Base-by-base conservation (phyloP, 2,329 filamentous ascomycete species). In the Endoconidiophora polonica region DNA sequence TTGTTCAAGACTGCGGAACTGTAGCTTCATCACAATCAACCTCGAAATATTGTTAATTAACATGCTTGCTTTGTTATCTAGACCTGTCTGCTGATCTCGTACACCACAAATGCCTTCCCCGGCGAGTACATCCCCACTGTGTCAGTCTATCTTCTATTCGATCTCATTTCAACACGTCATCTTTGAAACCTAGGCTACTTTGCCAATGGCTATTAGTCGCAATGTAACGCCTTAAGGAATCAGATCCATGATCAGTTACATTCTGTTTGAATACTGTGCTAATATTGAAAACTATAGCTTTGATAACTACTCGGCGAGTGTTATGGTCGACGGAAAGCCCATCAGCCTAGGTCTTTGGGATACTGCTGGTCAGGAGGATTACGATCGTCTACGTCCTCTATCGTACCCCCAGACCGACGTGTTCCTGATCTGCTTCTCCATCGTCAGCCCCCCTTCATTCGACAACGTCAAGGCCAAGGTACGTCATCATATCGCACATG, bases 391-490 rank as follows among this genome's bases (percentile, higher is more conserved):
- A 63, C 81, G 90, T 61, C 90, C 90, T 55, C 79, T 98, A 54
- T 96, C 90, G 40, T 98, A 96, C 68, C 91, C 91, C 9, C 90
- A 98, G 71, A 96, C 91, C 54, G 91, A 98, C 61, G 91, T 96
- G 45, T 96, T 96, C 68, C 73, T 96, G 57, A 95, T 96, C 64
- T 96, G 90, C 70, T 96, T 96, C 69, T 95, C 88, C 57, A 93
- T 96, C 62, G 88, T 95, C 68, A 93, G 85, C 78, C 90, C 90
- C 45, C 86, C 91, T 20, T 95, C 90, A 29, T 96, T 95, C 62
- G 91, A 96, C 69, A 98, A 98, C 78, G 90, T 98, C 64, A 91
- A 87, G 70, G 88, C 88, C 54, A 98, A 96, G 82, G 88, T 94
- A 72, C 57, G 72, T 61, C 29, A 72, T 61, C 29, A 12, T 33